phyloP scores from a whole-genome alignment of 768 basidiomycete species.

The Clitopilus hobsonii region DNA sequence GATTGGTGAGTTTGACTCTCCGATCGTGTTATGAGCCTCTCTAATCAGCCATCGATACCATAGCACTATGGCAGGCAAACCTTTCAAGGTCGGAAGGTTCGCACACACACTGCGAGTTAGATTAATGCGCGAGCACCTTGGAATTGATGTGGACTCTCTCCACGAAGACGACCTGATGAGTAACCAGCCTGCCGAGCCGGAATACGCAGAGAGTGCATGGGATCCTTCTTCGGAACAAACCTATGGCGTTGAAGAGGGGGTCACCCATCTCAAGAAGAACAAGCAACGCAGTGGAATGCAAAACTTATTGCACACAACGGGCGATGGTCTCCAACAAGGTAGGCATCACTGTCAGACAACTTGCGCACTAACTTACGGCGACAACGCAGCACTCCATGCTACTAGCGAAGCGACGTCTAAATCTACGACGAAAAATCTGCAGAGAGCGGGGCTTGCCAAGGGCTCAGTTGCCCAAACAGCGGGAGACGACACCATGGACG shows the following conservation, averaged over 20 bases:
- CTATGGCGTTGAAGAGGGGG: slow-evolving; percentile 35
- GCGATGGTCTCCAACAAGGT: slow-evolving; percentile 50
- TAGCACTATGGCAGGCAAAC: slow-evolving; percentile 90
- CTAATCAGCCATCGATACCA: background rate
- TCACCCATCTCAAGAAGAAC: slow-evolving; percentile 36
- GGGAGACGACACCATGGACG: slow-evolving; percentile 37
- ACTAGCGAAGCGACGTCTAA: slow-evolving; percentile 32
- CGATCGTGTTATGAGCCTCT: background rate
- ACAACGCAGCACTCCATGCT: slow-evolving; percentile 32
- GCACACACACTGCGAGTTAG: slow-evolving; percentile 91
- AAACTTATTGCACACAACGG: slow-evolving; percentile 27
- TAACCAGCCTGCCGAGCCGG: slow-evolving; percentile 42
- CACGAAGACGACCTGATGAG: slow-evolving; percentile 69
- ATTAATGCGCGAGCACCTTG: slow-evolving; percentile 95
- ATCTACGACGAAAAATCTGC: slow-evolving; percentile 28
- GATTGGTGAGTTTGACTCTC: slow-evolving; percentile 55
- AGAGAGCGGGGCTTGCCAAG: slow-evolving; percentile 39
- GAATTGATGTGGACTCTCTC: slow-evolving; percentile 88
- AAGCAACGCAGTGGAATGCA: slow-evolving; percentile 27
- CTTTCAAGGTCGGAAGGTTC: slow-evolving; percentile 95
- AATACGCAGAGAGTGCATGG: slow-evolving; percentile 57
- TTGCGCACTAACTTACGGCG: slow-evolving; percentile 5
- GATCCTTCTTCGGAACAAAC: slow-evolving; percentile 72
- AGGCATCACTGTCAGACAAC: slow-evolving; percentile 3
- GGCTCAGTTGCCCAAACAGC: slow-evolving; percentile 31